Percentiles rank a stretch among this genome's conserved stretches.
These are phyloP conservation scores for Glycine tomentella DNA, from an alignment of 306 rosid species.

Conservation along the genomic window DNA sequence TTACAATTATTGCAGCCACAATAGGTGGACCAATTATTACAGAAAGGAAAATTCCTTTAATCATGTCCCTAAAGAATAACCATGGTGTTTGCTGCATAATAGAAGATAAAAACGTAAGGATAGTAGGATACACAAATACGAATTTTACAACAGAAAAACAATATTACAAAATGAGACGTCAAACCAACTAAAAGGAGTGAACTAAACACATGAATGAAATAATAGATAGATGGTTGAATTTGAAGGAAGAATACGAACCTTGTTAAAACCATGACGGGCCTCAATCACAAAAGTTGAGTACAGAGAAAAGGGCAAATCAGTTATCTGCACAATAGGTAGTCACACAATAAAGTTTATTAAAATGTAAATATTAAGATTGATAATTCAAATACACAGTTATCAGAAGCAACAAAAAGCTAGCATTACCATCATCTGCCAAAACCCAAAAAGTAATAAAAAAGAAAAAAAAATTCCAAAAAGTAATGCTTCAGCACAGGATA, in stretches of 20 bases:
- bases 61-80: conserved; percentile 88
- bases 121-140: conserved; percentile 12
- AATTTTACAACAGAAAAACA: conserved; percentile 24
- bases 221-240: conserved; percentile 8
- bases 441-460: background rate
- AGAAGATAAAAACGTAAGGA: conserved; percentile 46
- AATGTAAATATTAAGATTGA: conserved; percentile 30
- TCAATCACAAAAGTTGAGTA: conserved; percentile 98
- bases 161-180: conserved; percentile 32
- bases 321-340: conserved; percentile 71
- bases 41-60: conserved; percentile 79
- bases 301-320: conserved; percentile 91
- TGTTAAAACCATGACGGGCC: conserved; percentile 93
- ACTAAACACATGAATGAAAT: conserved; percentile 20
- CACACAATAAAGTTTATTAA: conserved; percentile 36
- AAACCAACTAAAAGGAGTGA: conserved; percentile 36
- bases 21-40: conserved; percentile 86
- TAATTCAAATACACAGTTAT: conserved; percentile 15
- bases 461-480: conserved; percentile 19
- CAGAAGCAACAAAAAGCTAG: conserved; percentile 12
- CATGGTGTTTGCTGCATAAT: conserved; percentile 88
- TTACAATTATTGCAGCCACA: conserved; percentile 86
- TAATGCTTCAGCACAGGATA: conserved; percentile 19
- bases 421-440: conserved; percentile 18
- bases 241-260: conserved; percentile 58